Evolutionary conservation across 805 yeast species (phyloP).

Genomic region (Henningerozyma blattae): DNA sequence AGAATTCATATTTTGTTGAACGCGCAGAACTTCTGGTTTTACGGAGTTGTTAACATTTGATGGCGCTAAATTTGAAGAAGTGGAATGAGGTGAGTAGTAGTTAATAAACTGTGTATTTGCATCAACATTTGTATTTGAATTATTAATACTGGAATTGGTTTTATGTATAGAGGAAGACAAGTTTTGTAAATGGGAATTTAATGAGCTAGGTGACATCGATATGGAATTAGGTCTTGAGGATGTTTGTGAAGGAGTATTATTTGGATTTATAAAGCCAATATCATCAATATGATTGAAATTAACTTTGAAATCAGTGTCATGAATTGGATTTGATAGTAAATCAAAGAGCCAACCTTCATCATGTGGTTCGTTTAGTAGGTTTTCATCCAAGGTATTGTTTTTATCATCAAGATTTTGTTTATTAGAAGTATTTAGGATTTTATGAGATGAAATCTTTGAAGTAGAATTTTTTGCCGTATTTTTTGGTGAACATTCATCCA

Average conservation of each 20-base stretch:
- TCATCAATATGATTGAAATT: slow-evolving; percentile 36
- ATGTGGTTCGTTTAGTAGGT: neutral
- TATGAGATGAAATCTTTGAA: neutral
- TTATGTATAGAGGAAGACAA: neutral
- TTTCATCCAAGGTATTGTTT: too few species aligned
- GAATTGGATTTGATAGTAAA: slow-evolving; percentile 30
- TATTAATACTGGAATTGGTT: neutral
- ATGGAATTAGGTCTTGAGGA: too few species aligned
- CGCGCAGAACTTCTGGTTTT: too few species aligned
- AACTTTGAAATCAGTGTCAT: slow-evolving; percentile 31
- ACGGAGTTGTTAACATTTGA: too few species aligned
- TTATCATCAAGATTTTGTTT: too few species aligned
- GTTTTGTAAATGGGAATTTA: too few species aligned
- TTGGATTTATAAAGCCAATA: slow-evolving; percentile 36
- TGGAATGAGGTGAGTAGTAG: too few species aligned
- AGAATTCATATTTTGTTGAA: too few species aligned
- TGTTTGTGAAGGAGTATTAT: neutral
- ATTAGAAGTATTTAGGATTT: neutral
- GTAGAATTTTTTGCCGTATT: neutral
- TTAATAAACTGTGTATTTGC: neutral
- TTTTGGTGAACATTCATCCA: too few species aligned
- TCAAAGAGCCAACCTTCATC: slow-evolving; percentile 49
- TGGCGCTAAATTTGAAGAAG: too few species aligned
- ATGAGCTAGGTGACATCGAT: too few species aligned
- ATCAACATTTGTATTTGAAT: neutral